Conservation (phyloP, 2,329 filamentous ascomycete genomes). For the Arthrobotrys megalospora region DNA sequence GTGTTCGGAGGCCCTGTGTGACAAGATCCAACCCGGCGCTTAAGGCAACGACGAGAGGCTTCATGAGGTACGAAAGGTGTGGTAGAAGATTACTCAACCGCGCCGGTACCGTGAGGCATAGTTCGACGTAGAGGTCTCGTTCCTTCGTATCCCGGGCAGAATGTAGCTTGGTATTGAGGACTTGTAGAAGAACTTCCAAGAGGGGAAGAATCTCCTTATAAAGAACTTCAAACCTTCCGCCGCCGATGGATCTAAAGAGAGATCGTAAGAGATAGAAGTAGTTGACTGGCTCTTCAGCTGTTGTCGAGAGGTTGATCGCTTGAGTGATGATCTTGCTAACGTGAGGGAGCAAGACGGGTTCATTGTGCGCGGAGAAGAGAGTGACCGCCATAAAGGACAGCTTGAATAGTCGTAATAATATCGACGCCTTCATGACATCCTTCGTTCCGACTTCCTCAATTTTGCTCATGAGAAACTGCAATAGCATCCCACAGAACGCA, state of each 20-base stretch:
- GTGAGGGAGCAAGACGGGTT: slow-evolving; percentile 93
- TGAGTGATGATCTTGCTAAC: slow-evolving; percentile 98
- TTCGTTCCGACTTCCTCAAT: slow-evolving; percentile 94
- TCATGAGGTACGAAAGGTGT: slow-evolving; percentile 96
- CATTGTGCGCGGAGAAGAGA: slow-evolving; percentile 92
- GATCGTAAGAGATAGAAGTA: slow-evolving; percentile 95
- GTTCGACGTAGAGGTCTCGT: slow-evolving; percentile 94
- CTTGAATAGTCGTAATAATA: slow-evolving; percentile 94
- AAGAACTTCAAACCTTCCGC: slow-evolving; percentile 95
- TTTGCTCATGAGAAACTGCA: slow-evolving; percentile 96
- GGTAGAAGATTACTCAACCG: slow-evolving; percentile 93
- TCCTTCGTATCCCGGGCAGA: slow-evolving; percentile 91
- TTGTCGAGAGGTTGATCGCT: slow-evolving; percentile 95
- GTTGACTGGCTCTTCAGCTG: slow-evolving; percentile 97
- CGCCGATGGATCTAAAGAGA: slow-evolving; percentile 95
- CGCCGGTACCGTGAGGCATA: slow-evolving; percentile 95
- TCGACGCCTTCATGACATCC: slow-evolving; percentile 92
- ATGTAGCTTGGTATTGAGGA: slow-evolving; percentile 92
- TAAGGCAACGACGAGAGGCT: slow-evolving; percentile 94
- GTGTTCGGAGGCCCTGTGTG: slow-evolving; percentile 89
- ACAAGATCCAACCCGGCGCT: slow-evolving; percentile 93
- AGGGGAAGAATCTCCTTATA: slow-evolving; percentile 98
- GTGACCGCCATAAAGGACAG: slow-evolving; percentile 99
- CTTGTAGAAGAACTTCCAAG: slow-evolving; percentile 96
- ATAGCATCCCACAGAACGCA: slow-evolving; percentile 96